These are phyloP conservation scores for Vitis rotundifolia DNA, from an alignment of 164 flowering plant species.

Conservation along the genomic window DNA sequence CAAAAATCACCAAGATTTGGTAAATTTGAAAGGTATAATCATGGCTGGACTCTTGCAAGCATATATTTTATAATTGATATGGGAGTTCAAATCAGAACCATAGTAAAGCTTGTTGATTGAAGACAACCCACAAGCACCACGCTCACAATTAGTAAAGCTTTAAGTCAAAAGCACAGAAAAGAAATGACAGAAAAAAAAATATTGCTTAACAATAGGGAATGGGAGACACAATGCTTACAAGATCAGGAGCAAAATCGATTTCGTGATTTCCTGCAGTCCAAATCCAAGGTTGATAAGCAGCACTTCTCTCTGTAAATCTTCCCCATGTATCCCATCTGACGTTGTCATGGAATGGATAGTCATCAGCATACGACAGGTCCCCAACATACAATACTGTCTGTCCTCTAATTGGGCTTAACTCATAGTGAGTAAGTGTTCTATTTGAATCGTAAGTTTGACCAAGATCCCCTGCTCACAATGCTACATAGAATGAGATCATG, in stretches of 20 bases:
- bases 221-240: conserved; percentile 28
- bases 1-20: conserved; percentile 2
- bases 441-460: conserved; percentile 81
- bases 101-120: background rate
- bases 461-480: conserved; percentile 62
- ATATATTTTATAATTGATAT: no score
- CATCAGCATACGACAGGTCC: conserved; percentile 80
- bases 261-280: conserved; percentile 94
- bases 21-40: no score
- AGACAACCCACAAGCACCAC: background rate
- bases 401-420: conserved; percentile 51
- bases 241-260: conserved; percentile 62
- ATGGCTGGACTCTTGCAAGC: no score
- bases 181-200: background rate
- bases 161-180: no score
- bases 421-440: conserved; percentile 64
- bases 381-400: conserved; percentile 67
- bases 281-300: conserved; percentile 91
- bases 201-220: background rate
- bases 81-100: conserved; percentile 3
- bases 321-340: conserved; percentile 86
- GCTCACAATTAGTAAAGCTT: no score
- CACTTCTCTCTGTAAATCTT: conserved; percentile 68
- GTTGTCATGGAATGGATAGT: conserved; percentile 66
- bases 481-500: background rate